Base-by-base conservation (phyloP, 371 early-diverging fungal species). In the Rhizomucor miehei region DNA sequence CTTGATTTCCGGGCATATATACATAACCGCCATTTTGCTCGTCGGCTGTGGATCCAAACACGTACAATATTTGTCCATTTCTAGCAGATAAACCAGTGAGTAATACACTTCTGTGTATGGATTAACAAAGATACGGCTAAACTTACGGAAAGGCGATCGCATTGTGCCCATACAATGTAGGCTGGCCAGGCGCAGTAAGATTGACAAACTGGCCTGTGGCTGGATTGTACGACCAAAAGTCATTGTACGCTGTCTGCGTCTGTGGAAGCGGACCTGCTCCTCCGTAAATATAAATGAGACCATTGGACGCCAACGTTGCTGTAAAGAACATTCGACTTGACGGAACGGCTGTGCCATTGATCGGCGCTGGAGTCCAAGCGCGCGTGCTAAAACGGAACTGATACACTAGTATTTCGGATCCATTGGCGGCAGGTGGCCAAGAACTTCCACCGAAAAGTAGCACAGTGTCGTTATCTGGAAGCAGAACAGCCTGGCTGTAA, bases 191-290 rank as follows among this genome's bases (percentile, higher is more conserved):
- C 38, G 23, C 36, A 23, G 54, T 54, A 2, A 54, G 41, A 19
- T 41, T 41, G 16, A 19, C 19, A 19, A 41, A 54, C 38, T 37
- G 35, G 23, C 54, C 54, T 34, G 47, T 45, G 21, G 38, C 21
- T 20, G 37, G 47, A 54, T 54, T 44, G 37, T 54, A 54, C 36
- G 54, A 54, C 54, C 54, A 54, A 23, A 54, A 54, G 35, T 54
- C 54, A 46, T 46, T 46, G 6, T 4, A 39, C 16, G 1, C 35
- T 6, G 10, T 41, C 21, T n/a, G 20, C 41, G 21, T 12, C 6
- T 36, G 9, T 43, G 9, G 6, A 13, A 21, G n/a, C 14, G 54
- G 43, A 14, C 23, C 43, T 29, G 39, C 38, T 14, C 54, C 54
- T 34, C 54, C 54, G 29, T 46, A 46, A 25, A 54, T 54, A 21